phyloP scores from a whole-genome alignment of 139 green algal species.

The Volvox reticuliferus region DNA sequence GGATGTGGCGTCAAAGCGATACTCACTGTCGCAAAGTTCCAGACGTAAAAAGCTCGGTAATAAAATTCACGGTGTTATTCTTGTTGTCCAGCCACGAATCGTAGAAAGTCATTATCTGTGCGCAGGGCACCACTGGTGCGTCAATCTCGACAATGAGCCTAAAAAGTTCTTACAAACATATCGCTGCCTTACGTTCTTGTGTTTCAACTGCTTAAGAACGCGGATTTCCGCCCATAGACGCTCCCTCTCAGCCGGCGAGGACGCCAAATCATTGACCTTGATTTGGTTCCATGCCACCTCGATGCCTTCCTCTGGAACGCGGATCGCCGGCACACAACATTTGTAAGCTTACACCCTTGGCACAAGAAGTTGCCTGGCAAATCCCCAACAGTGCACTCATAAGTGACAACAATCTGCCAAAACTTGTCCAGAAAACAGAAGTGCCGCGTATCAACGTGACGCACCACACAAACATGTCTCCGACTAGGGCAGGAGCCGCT shows the following conservation, averaged over 20 bases:
- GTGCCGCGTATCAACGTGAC: no score
- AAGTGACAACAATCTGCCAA: no score
- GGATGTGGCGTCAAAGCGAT: neutral
- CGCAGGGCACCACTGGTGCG: no score
- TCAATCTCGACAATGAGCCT: no score
- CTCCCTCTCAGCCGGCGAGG: constrained; percentile 79
- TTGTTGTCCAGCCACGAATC: constrained; percentile 95
- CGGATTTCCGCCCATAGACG: constrained; percentile 96
- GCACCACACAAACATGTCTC: no score
- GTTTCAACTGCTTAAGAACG: constrained; percentile 96
- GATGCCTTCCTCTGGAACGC: constrained; percentile 31
- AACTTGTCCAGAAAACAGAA: no score
- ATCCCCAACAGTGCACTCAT: no score
- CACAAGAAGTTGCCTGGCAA: neutral
- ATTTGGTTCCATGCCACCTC: constrained; percentile 99
- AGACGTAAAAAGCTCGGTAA: constrained; percentile 99
- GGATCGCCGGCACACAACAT: neutral
- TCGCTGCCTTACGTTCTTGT: constrained; percentile 85
- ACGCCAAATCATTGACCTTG: constrained; percentile 73
- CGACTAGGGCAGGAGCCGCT: no score
- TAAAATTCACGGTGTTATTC: constrained; percentile 96
- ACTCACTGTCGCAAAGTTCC: constrained; percentile 96
- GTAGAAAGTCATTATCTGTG: constrained; percentile 96
- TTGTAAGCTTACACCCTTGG: neutral
- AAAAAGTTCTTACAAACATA: no score